A percentile compares a stretch with the other conserved stretches of the same genome.
These are phyloP conservation scores for Chrysophaeum taylorii DNA, from an alignment of 352 stramenopile genomes.

Conservation along the genomic window DNA sequence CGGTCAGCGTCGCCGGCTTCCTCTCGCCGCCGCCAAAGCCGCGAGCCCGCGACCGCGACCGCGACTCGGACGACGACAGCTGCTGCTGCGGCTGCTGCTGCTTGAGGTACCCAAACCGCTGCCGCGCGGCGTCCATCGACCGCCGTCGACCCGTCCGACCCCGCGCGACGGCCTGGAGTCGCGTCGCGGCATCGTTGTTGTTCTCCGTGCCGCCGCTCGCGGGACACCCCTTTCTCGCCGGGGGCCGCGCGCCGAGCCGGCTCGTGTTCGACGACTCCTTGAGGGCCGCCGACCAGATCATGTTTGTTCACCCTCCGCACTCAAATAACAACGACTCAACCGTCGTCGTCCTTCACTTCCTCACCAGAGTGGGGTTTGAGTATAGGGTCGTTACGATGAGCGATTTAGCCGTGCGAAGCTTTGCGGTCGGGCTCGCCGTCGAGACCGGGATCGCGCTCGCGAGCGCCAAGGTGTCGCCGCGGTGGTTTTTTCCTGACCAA, in stretches of 20 bases:
- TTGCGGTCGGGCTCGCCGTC: neutral
- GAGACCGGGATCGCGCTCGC: neutral
- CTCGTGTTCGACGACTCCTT: no score
- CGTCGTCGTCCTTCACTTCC: no score
- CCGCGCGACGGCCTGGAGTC: neutral
- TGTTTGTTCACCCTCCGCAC: no score
- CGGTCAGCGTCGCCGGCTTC: neutral
- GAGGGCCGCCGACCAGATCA: no score
- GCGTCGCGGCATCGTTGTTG: conserved; percentile 5
- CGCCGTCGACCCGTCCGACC: neutral
- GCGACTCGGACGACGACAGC: neutral
- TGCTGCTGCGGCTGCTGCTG: neutral
- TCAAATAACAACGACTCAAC: no score
- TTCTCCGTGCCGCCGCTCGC: no score
- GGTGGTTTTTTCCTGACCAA: neutral
- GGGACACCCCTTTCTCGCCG: no score
- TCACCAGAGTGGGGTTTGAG: no score
- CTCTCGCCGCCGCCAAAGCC: neutral
- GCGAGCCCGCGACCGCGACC: neutral
- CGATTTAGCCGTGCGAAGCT: no score
- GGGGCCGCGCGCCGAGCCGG: no score
- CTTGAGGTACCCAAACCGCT: conserved; percentile 2
- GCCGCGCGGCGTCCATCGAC: neutral
- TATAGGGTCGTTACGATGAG: no score
- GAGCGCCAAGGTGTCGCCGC: neutral